Evolutionary conservation across 495 filamentous ascomycete species (phyloP).

Genomic region (Neurospora sp.): DNA sequence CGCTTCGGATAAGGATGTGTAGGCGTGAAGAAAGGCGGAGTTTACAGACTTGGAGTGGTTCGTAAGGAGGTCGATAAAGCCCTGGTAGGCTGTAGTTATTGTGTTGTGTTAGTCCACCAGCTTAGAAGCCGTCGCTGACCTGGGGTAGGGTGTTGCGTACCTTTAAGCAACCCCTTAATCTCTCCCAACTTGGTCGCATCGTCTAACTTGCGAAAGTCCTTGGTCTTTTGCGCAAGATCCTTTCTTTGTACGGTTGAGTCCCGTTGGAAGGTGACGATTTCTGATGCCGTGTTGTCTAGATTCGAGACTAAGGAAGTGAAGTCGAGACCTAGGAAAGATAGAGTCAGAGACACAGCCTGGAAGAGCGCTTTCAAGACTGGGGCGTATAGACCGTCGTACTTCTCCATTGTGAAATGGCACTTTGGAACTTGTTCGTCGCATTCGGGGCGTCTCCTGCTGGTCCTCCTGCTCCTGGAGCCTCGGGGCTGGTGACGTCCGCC

Average conservation of each 20-base stretch:
- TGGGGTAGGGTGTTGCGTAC: conserved; percentile 27
- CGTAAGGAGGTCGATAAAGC: conserved; percentile 90
- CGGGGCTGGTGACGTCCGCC: conserved; percentile 16
- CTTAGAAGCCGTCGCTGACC: not conserved
- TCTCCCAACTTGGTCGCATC: conserved; percentile 81
- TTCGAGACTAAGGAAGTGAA: conserved; percentile 75
- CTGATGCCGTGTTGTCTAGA: conserved; percentile 83
- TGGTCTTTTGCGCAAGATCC: conserved; percentile 95
- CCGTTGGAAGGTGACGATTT: conserved; percentile 84
- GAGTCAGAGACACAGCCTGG: conserved; percentile 3
- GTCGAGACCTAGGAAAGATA: conserved; percentile 60
- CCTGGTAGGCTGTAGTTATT: conserved; percentile 68
- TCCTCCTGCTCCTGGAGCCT: conserved; percentile 13
- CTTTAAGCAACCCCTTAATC: conserved; percentile 81
- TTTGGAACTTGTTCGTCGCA: conserved; percentile 74
- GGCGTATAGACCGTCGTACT: conserved; percentile 42
- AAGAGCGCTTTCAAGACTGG: not conserved
- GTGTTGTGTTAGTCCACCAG: conserved; percentile 3
- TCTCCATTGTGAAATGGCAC: conserved; percentile 91
- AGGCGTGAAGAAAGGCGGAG: conserved; percentile 82
- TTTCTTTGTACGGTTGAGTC: conserved; percentile 91
- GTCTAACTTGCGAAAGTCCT: conserved; percentile 92
- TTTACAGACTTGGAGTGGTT: conserved; percentile 90
- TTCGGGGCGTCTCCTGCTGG: conserved; percentile 3
- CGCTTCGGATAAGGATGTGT: conserved; percentile 87